Percentiles rank a stretch among this genome's conserved stretches.
Evolutionary conservation across 768 basidiomycete genomes (phyloP).

Genomic region (Grammothele lineata): DNA sequence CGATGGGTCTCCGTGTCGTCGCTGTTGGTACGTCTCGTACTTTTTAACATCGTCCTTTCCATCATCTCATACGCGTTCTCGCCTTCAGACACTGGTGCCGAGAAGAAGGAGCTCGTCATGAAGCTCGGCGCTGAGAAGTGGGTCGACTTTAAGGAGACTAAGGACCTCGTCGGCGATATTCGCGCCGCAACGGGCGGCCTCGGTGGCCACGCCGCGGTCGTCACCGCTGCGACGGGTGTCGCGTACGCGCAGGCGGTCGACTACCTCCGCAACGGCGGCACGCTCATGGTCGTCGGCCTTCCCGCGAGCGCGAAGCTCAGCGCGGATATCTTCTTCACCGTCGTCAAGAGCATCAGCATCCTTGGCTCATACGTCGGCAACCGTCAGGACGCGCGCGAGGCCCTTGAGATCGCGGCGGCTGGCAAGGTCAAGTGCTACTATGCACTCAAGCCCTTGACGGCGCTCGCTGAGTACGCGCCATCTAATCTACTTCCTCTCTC

Average conservation of each 20-base stretch:
- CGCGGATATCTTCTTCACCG: conserved; percentile 70
- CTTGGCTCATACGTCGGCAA: conserved; percentile 49
- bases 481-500: background rate
- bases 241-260: conserved; percentile 59
- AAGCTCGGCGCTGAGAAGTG: conserved; percentile 69
- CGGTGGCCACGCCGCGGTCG: conserved; percentile 69
- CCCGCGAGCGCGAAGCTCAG: conserved; percentile 52
- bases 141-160: conserved; percentile 72
- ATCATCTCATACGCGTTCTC: too few relatives aligned
- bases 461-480: conserved; percentile 52
- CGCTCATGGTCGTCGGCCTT: conserved; percentile 75
- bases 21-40: conserved; percentile 48
- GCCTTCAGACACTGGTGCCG: conserved; percentile 69
- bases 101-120: conserved; percentile 60
- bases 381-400: conserved; percentile 80
- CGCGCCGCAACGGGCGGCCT: conserved; percentile 56
- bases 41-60: background rate
- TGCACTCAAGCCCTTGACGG: conserved; percentile 39
- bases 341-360: conserved; percentile 58
- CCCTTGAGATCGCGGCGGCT: conserved; percentile 66
- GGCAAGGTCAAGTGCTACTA: conserved; percentile 68
- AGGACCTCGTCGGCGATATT: conserved; percentile 64
- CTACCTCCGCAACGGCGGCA: conserved; percentile 71
- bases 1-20: conserved; percentile 75
- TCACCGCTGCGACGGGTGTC: conserved; percentile 46